These are phyloP conservation scores for Forsythia viridissima DNA, from an alignment of 257 asterid species.

Conservation along the genomic window DNA sequence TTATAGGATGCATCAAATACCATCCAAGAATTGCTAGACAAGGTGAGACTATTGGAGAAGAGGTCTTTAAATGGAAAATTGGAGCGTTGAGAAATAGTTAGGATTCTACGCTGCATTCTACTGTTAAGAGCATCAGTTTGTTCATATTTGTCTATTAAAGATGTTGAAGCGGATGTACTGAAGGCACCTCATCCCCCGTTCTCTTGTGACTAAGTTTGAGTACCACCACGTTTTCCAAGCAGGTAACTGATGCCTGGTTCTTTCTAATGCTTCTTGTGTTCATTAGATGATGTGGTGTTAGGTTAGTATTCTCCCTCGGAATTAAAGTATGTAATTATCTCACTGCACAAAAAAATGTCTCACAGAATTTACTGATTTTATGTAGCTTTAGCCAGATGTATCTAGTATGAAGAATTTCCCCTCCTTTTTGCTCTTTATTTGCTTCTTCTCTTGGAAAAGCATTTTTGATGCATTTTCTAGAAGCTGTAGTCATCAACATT, in stretches of 20 bases:
- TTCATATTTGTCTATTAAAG: not conserved
- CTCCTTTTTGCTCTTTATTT: not conserved
- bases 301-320: not conserved
- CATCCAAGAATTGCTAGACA: slow-evolving; percentile 59
- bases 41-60: slow-evolving; percentile 49
- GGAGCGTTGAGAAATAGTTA: not conserved
- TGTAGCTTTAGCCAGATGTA: not conserved
- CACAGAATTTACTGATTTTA: not conserved
- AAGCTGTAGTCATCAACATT: not conserved
- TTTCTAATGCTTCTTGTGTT: not conserved
- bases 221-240: not conserved
- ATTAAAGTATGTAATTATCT: not conserved
- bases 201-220: not conserved
- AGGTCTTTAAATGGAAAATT: slow-evolving; percentile 23
- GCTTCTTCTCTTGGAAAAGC: not conserved
- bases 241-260: not conserved
- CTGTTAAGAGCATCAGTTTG: not conserved
- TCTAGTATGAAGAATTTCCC: not conserved
- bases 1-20: slow-evolving; percentile 70
- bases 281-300: not conserved
- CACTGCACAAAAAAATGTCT: not conserved
- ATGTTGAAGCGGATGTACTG: not conserved
- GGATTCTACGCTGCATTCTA: not conserved
- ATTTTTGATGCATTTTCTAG: not conserved
- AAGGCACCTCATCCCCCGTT: not conserved